Evolutionary conservation across 1,139 yeast species (phyloP).

Genomic region (Lodderomyces parapsilosis): DNA sequence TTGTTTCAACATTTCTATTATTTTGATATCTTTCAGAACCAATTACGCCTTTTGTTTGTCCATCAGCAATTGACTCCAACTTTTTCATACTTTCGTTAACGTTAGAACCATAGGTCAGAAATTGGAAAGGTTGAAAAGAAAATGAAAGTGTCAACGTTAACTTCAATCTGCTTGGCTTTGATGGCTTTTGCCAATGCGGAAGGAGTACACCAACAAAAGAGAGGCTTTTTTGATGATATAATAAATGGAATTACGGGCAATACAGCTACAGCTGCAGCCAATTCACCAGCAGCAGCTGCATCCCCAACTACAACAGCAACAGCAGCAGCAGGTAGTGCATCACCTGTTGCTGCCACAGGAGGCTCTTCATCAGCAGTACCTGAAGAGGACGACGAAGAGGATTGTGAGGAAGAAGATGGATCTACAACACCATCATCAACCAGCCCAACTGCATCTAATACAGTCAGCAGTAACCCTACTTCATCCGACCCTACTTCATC

Average conservation of each 20-base stretch:
- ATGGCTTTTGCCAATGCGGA: constrained; percentile 13
- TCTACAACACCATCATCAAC: constrained; percentile 1
- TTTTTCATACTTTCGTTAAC: constrained; percentile 6
- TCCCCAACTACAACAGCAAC: constrained; percentile 14
- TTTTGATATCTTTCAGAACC: background rate
- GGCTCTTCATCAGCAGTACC: constrained; percentile 8
- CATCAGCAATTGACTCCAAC: background rate
- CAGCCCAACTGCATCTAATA: background rate
- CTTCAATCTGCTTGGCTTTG: constrained; percentile 12
- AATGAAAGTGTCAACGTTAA: constrained; percentile 12
- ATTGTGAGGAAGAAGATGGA: constrained; percentile 5
- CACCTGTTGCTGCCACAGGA: constrained; percentile 6
- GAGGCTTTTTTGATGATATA: constrained; percentile 16
- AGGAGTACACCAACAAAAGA: constrained; percentile 9
- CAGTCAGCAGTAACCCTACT: constrained; percentile 1
- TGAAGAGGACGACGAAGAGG: constrained; percentile 3
- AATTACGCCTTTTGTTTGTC: background rate
- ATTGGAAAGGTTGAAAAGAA: background rate
- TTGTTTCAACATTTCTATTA: background rate
- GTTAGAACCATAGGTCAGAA: constrained; percentile 2
- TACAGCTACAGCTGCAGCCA: constrained; percentile 14
- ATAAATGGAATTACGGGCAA: constrained; percentile 5
- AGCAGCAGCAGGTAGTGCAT: too few relatives aligned
- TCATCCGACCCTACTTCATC: constrained; percentile 2
- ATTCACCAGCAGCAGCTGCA: constrained; percentile 14